Percentiles rank a stretch among this genome's conserved stretches.
These are phyloP conservation scores for Saksenaea vasiformis DNA, from an alignment of 371 early-diverging fungal genomes.

Conservation along the genomic window DNA sequence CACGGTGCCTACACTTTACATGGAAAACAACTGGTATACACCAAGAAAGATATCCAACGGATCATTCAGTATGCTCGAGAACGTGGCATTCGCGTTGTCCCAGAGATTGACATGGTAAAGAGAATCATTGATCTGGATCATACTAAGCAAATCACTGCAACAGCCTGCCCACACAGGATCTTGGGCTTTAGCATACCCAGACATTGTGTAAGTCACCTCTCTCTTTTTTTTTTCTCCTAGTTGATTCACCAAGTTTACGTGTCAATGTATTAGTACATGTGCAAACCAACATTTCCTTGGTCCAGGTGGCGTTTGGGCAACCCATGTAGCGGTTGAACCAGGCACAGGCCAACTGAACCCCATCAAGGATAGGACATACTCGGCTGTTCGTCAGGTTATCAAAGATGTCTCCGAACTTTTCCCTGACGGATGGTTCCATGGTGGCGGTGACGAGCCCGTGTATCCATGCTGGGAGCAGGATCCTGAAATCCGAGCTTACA, in stretches of 20 bases:
- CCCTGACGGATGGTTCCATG: slow-evolving; percentile 63
- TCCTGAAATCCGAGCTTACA: slow-evolving; percentile 34
- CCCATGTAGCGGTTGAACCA: slow-evolving; percentile 65
- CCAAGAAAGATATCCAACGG: slow-evolving; percentile 57
- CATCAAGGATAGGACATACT: slow-evolving; percentile 53
- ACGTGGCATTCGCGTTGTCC: slow-evolving; percentile 63
- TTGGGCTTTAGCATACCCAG: slow-evolving; percentile 40
- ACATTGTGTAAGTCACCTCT: slow-evolving; percentile 39
- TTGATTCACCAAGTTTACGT: neutral
- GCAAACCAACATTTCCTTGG: slow-evolving; percentile 38
- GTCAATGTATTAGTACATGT: slow-evolving; percentile 30
- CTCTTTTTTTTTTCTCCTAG: neutral
- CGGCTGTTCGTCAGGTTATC: slow-evolving; percentile 57
- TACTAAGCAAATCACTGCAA: neutral
- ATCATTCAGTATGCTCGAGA: slow-evolving; percentile 64
- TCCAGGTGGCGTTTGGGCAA: slow-evolving; percentile 47
- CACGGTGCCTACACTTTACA: slow-evolving; percentile 55
- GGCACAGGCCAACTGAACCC: slow-evolving; percentile 77
- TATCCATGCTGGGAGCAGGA: slow-evolving; percentile 66
- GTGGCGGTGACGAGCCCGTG: slow-evolving; percentile 76
- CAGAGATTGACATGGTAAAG: slow-evolving; percentile 78
- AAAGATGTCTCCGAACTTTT: slow-evolving; percentile 62
- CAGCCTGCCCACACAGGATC: slow-evolving; percentile 76
- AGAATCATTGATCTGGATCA: neutral
- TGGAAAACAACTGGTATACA: slow-evolving; percentile 55